Evolutionary conservation across 2,329 filamentous ascomycete species (phyloP).

Genomic region (Penicillium sumatraense): DNA sequence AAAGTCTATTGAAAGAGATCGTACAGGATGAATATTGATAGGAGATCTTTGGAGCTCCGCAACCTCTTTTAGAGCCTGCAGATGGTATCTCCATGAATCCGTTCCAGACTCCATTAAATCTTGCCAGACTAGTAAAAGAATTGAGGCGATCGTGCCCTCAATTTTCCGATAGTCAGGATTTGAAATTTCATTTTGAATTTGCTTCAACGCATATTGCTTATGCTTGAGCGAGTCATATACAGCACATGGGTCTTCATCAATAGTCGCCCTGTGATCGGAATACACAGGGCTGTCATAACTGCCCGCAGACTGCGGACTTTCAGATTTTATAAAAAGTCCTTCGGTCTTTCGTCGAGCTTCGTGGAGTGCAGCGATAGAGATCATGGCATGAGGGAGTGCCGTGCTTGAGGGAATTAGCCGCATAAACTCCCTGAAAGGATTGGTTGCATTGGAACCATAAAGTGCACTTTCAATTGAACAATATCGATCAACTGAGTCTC

Average conservation of each 20-base stretch:
- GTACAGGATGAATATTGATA: not conserved
- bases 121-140: constrained; percentile 15
- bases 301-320: too few species aligned
- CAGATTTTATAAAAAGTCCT: not conserved
- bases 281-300: not conserved
- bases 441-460: constrained; percentile 7
- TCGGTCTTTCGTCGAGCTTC: constrained; percentile 1
- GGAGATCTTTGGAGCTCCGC: not conserved
- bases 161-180: not conserved
- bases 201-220: constrained; percentile 11
- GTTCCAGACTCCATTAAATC: constrained; percentile 16
- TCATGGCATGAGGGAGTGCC: constrained; percentile 15
- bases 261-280: not conserved
- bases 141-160: constrained; percentile 12
- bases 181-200: constrained; percentile 8
- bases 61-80: constrained; percentile 11
- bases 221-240: constrained; percentile 8
- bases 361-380: constrained; percentile 17
- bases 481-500: constrained; percentile 14
- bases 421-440: constrained; percentile 20
- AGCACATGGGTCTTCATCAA: not conserved
- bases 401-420: constrained; percentile 16
- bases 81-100: constrained; percentile 18
- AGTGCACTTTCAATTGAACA: constrained; percentile 17
- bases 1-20: not conserved